Conservation (phyloP, 192 early-diverging fungal species). For the Coemansia sp. region DNA sequence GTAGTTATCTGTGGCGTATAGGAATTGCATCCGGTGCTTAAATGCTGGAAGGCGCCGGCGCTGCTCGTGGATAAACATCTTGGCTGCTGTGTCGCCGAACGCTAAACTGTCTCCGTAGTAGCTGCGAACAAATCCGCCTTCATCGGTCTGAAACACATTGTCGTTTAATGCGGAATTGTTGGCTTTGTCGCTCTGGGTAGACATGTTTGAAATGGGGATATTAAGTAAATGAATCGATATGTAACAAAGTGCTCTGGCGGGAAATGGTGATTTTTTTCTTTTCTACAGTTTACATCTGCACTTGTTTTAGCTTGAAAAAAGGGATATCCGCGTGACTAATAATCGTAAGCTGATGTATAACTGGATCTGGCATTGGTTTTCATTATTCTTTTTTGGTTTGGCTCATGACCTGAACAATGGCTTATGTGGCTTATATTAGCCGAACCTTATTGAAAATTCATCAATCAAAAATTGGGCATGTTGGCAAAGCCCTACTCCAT, state of each 20-base stretch:
- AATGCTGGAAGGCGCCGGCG: slow-evolving; percentile 85
- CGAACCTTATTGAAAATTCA: too few relatives aligned
- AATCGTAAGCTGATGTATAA: too few relatives aligned
- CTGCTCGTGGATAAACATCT: slow-evolving; percentile 73
- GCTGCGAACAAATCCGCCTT: slow-evolving; percentile 26
- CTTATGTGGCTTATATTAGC: too few relatives aligned
- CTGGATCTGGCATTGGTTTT: too few relatives aligned
- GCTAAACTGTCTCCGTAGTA: slow-evolving; percentile 7
- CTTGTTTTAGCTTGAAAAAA: not conserved
- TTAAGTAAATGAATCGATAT: too few relatives aligned
- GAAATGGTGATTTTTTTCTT: not conserved
- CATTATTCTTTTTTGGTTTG: too few relatives aligned
- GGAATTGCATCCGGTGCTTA: slow-evolving; percentile 80
- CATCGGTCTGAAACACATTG: not conserved
- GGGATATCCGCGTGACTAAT: not conserved
- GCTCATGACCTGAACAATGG: too few relatives aligned
- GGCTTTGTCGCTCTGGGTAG: too few relatives aligned
- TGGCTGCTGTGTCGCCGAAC: slow-evolving; percentile 62
- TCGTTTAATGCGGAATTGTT: not conserved
- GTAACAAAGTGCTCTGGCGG: too few relatives aligned
- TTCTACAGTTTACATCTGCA: not conserved
- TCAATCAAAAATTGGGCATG: not conserved
- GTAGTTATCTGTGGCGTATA: slow-evolving; percentile 83
- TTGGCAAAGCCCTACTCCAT: not conserved
- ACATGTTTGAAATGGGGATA: not conserved